Evolutionary conservation across 129 eudicot species (phyloP).

Genomic region (Solidago caesia): DNA sequence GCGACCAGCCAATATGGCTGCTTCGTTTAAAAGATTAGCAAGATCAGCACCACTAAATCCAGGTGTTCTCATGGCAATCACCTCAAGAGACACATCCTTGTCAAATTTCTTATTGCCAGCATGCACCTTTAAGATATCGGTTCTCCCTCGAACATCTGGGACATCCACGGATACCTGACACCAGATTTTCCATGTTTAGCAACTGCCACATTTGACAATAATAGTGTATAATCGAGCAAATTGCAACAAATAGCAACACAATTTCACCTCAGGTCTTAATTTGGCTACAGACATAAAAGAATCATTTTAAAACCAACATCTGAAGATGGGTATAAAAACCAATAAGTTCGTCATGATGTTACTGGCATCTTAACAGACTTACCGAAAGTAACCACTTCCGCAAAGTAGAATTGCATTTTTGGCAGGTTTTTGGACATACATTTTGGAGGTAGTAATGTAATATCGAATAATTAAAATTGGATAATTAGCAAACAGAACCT

Average conservation of each 20-base stretch:
- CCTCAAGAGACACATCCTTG: slow-evolving; percentile 83
- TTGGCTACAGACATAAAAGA: neutral
- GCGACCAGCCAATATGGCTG: slow-evolving; percentile 91
- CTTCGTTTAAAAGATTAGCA: slow-evolving; percentile 89
- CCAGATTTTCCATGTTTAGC: slow-evolving; percentile 12
- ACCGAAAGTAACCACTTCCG: no score
- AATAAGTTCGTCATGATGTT: no score
- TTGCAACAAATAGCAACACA: neutral
- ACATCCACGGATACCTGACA: slow-evolving; percentile 83
- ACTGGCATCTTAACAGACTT: no score
- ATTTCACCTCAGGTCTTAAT: neutral
- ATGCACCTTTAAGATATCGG: slow-evolving; percentile 94
- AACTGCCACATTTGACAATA: slow-evolving; percentile 14
- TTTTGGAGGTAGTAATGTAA: no score
- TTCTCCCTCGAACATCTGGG: slow-evolving; percentile 91
- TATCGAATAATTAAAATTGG: no score
- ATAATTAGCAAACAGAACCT: no score
- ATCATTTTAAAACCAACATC: no score
- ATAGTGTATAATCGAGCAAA: neutral
- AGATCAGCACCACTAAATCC: slow-evolving; percentile 99
- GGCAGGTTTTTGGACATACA: no score
- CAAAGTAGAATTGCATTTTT: no score
- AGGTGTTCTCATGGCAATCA: slow-evolving; percentile 94
- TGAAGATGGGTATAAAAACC: no score
- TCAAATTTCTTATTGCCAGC: slow-evolving; percentile 81